These are phyloP conservation scores for Amesomyces nigricolor DNA, from an alignment of 2,329 filamentous ascomycete species.

Conservation along the genomic window DNA sequence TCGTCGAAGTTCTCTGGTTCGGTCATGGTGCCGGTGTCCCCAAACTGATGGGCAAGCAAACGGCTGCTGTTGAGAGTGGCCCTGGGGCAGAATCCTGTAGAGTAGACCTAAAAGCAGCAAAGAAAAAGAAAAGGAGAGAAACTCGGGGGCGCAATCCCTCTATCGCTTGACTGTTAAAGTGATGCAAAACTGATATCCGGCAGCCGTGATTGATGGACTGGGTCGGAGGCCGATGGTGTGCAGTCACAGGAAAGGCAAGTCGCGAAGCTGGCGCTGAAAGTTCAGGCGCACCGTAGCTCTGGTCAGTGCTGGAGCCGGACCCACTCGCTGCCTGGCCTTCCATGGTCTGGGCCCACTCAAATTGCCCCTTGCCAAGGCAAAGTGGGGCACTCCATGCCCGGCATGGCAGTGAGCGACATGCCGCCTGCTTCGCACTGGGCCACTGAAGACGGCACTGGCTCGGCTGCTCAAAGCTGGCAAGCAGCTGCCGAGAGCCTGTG, in stretches of 20 bases:
- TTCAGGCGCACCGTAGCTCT: constrained; percentile 3
- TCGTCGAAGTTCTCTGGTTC: constrained; percentile 76
- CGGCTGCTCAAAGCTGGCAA: constrained; percentile 19
- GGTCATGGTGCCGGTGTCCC: constrained; percentile 50
- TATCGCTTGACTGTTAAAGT: background rate
- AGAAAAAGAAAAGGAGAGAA: background rate
- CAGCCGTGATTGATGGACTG: background rate
- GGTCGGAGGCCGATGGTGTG: background rate
- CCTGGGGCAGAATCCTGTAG: too few relatives aligned
- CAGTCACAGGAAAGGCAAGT: background rate
- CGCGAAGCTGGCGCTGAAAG: constrained; percentile 4
- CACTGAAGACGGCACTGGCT: background rate
- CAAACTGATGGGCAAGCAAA: background rate
- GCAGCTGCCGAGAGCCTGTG: constrained; percentile 15
- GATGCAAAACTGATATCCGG: background rate
- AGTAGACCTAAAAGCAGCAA: background rate
- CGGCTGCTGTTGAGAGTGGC: too few relatives aligned
- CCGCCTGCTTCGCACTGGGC: background rate
- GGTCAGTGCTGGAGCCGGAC: constrained; percentile 13
- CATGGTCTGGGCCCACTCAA: background rate
- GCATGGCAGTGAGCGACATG: constrained; percentile 4
- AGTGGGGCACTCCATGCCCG: constrained; percentile 7
- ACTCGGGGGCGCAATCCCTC: background rate
- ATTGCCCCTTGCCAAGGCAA: background rate
- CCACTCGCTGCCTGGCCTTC: background rate